phyloP scores from a whole-genome alignment of 306 rosid genomes.

The Fagus sylvatica region DNA sequence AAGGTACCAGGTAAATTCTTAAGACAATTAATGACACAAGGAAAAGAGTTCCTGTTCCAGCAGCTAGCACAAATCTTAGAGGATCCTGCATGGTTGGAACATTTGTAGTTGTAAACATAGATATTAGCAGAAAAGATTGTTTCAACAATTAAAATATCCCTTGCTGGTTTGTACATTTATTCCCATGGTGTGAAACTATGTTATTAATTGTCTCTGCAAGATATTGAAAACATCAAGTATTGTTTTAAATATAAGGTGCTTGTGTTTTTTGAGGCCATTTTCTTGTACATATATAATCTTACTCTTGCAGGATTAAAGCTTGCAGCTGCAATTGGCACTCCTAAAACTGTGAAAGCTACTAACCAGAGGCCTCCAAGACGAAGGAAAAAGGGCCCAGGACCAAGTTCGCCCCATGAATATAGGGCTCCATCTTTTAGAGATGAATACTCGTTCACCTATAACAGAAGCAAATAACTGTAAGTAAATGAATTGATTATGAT shows the following conservation, averaged over 20 bases:
- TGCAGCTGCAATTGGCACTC: slow-evolving; percentile 88
- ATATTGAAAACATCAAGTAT: background rate
- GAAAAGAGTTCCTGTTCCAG: slow-evolving; percentile 97
- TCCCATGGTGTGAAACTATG: slow-evolving; percentile 1
- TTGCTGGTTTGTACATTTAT: slow-evolving; percentile 1
- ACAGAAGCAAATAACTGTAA: slow-evolving; percentile 16
- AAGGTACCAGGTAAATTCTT: slow-evolving; percentile 84
- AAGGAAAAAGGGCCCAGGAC: slow-evolving; percentile 74
- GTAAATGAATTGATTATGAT: background rate
- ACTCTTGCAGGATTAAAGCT: slow-evolving; percentile 95
- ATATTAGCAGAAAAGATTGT: slow-evolving; percentile 3
- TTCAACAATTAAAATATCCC: slow-evolving; percentile 5
- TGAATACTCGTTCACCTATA: slow-evolving; percentile 94
- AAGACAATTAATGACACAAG: slow-evolving; percentile 78
- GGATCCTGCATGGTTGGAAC: slow-evolving; percentile 77
- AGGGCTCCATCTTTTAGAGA: slow-evolving; percentile 68
- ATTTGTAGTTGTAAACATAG: background rate
- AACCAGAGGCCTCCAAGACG: slow-evolving; percentile 98
- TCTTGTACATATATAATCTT: slow-evolving; percentile 29
- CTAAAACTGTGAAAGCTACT: slow-evolving; percentile 67
- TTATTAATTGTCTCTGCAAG: background rate
- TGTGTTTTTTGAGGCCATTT: background rate
- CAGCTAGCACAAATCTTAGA: slow-evolving; percentile 80
- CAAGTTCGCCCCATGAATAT: slow-evolving; percentile 95
- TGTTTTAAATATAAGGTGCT: background rate